These are phyloP conservation scores for Cynanchum wilfordii DNA, from an alignment of 257 asterid genomes.

Conservation along the genomic window DNA sequence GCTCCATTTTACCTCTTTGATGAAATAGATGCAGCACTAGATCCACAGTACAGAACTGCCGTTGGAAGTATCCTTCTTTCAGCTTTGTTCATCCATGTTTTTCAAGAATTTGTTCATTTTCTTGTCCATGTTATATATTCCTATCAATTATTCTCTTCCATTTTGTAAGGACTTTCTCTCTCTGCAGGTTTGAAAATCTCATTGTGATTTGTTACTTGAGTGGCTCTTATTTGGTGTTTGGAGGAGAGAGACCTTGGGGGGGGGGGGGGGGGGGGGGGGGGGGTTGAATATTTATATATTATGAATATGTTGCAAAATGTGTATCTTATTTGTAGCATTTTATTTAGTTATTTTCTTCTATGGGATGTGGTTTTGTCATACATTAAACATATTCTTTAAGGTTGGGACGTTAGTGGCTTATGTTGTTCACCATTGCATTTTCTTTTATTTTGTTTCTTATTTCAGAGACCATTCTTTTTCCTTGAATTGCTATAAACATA, in stretches of 20 bases:
- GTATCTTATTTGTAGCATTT: neutral
- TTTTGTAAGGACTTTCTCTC: neutral
- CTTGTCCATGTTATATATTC: neutral
- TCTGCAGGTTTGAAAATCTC: neutral
- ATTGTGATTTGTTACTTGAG: neutral
- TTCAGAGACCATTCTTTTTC: neutral
- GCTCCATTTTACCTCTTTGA: slow-evolving; percentile 99
- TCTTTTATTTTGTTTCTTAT: neutral
- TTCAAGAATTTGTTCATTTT: neutral
- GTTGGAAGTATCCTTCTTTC: slow-evolving; percentile 90
- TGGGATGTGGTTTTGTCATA: neutral
- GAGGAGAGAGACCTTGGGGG: neutral
- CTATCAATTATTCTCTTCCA: neutral
- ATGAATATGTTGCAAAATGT: neutral
- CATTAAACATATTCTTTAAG: neutral
- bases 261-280: neutral
- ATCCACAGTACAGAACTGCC: slow-evolving; percentile 98
- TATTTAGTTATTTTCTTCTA: neutral
- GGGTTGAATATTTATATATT: too few species aligned
- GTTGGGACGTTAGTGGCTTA: neutral
- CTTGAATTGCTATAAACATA: neutral
- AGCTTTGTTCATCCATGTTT: slow-evolving; percentile 10
- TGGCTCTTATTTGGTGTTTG: neutral
- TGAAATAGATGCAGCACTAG: slow-evolving; percentile 98
- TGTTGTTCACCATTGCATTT: neutral